Evolutionary conservation across 1,139 yeast genomes (phyloP).

Genomic region (Saccharomyces hybrid): DNA sequence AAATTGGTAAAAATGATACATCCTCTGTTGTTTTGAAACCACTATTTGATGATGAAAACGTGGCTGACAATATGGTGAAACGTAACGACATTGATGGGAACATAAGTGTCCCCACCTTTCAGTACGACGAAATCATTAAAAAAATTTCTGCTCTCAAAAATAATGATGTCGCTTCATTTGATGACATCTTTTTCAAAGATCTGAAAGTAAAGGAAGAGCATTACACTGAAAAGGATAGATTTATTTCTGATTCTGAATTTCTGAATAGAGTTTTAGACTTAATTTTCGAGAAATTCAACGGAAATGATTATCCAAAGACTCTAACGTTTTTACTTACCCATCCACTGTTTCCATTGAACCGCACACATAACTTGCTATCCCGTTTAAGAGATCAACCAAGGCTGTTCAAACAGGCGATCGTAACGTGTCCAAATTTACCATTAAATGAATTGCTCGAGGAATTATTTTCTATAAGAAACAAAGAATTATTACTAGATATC

Average conservation of each 20-base stretch:
- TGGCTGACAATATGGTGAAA: conserved; percentile 11
- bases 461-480: conserved; percentile 46
- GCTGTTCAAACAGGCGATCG: conserved; percentile 71
- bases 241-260: conserved; percentile 51
- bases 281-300: conserved; percentile 33
- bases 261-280: conserved; percentile 43
- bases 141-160: conserved; percentile 15
- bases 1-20: conserved; percentile 13
- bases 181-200: conserved; percentile 27
- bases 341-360: conserved; percentile 68
- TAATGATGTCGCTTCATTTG: conserved; percentile 20
- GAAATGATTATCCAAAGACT: conserved; percentile 44
- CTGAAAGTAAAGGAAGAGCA: conserved; percentile 36
- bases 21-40: conserved; percentile 19
- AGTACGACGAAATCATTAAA: conserved; percentile 26
- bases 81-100: conserved; percentile 5
- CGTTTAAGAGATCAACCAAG: conserved; percentile 48
- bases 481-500: conserved; percentile 61
- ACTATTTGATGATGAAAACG: conserved; percentile 17
- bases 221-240: conserved; percentile 61
- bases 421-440: conserved; percentile 65
- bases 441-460: conserved; percentile 57
- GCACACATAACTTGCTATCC: conserved; percentile 47
- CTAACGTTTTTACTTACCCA: conserved; percentile 74
- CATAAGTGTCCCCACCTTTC: conserved; percentile 13